Base-by-base conservation (phyloP, 2,329 filamentous ascomycete genomes). In the Paecilomyces formosus region DNA sequence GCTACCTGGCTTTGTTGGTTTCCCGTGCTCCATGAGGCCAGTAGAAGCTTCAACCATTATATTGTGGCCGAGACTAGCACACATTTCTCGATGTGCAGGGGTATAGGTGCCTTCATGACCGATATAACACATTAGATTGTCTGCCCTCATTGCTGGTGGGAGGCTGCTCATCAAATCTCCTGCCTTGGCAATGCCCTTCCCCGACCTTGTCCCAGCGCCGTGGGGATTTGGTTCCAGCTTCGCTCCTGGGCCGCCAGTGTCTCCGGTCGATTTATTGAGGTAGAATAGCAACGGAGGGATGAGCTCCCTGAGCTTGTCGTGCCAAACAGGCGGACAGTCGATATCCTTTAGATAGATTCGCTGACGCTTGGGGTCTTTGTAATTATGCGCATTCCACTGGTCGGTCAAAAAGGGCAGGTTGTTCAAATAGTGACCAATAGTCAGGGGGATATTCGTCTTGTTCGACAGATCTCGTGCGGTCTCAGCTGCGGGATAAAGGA, bases 111-210 rank as follows among this genome's bases (percentile, higher is more conserved):
- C 94, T 77, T 99, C 94, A 67, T 97, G 93, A 0, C 94, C 94
- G 66, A 97, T 88, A 68, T 99, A 99, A 72, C 93, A 97, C 94
- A 97, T 97, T 65, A 99, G 81, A 63, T 99, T 99, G 70, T 96
- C 87, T 0, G 94, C 94, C 54, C 92, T 88, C 90, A 97, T 97
- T 50, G 88, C 85, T 51, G 82, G 78, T 0, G 92, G 91, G 3
- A 99, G 81, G 66, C 89, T 92, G 71, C 92, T 96, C 94, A 99
- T 99, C 33, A 99, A 76, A 69, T 99, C 94, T 6, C 93, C 93
- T 1, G 92, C 88, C 53, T 86, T 84, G 2, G 88, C 89, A 55
- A 87, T 82, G 0, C 81, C 81, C n/a, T 74, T 79, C 51, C 82
- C 82, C 35, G 72, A 79, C 54, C 78, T 76, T 55, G 80, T 77